Percentiles rank a stretch among this genome's conserved stretches.
Evolutionary conservation across 2,329 filamentous ascomycete species (phyloP).

Genomic region (Hyphodiscus sp.): DNA sequence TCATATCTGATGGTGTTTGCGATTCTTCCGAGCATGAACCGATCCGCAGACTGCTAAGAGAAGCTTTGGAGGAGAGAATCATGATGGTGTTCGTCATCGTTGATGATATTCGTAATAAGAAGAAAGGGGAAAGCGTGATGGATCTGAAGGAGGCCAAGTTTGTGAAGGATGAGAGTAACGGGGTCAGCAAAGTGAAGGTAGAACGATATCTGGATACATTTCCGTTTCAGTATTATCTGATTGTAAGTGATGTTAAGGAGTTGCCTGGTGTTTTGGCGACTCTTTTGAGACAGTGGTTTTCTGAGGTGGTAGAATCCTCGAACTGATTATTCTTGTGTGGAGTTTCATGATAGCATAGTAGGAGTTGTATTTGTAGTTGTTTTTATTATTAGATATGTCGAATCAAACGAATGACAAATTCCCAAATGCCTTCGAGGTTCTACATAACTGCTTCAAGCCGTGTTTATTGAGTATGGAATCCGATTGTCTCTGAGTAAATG

Average conservation of each 20-base stretch:
- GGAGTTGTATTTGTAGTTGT: background rate
- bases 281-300: constrained; percentile 93
- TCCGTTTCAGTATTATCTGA: constrained; percentile 93
- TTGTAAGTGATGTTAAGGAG: constrained; percentile 87
- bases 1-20: constrained; percentile 90
- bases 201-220: constrained; percentile 92
- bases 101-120: constrained; percentile 53
- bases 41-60: constrained; percentile 74
- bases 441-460: too few relatives aligned
- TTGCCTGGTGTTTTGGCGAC: constrained; percentile 82
- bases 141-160: constrained; percentile 87
- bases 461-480: too few relatives aligned
- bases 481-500: too few relatives aligned
- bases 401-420: background rate
- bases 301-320: constrained; percentile 45
- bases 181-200: constrained; percentile 65
- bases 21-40: constrained; percentile 73
- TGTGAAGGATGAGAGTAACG: constrained; percentile 52
- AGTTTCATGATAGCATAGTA: background rate
- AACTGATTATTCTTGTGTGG: constrained; percentile 1
- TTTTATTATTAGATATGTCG: background rate
- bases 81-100: constrained; percentile 99
- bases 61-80: constrained; percentile 87
- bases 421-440: too few relatives aligned
- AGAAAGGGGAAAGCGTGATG: constrained; percentile 63